Base-by-base conservation (phyloP, 306 rosid genomes). In the Cicer judaicum region DNA sequence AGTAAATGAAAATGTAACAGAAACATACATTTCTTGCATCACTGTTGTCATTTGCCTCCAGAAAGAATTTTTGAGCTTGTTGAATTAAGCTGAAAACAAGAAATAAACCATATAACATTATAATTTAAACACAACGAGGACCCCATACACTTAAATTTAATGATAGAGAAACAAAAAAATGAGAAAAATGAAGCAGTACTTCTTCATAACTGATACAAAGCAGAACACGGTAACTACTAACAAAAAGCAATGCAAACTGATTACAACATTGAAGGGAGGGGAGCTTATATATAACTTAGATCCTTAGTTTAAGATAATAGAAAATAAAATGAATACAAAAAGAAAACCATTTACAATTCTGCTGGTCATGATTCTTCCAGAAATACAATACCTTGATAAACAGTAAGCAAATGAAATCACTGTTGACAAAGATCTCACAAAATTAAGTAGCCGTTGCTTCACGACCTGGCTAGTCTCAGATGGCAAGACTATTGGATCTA, bases 381-480 rank as follows among this genome's bases (percentile, higher is more conserved):
- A 42, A 59, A 79, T 75, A 50, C 47, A 60, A 34, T 85, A 94
- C 99, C 99, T 86, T 84, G 96, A 90, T 73, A 89, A 81, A 85
- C 96, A 92, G 72, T 85, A 90, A 18, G 98, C 91, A 81, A 92
- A 90, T 61, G 98, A 91, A 49, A 95, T 87, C 82, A 95, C 98
- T 1, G 98, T 95, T 0, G 99, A 92, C 77, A 95, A 76, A 40
- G 98, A 87, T 75, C 80, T 87, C 77, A 84, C 82, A 86, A 95
- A 94, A 82, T 84, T 88, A 74, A 95, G 75, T 74, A 92, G 84
- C 71, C 99, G 84, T 72, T 85, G 96, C 85, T 95, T 95, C 66
- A 95, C 95, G 40, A 61, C 92, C 79, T 95, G 99, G 87, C 96
- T 86, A 57, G 89, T 85, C 77, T 81, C 87, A 44, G 98, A 90